Percentiles rank a stretch among this genome's conserved stretches.
phyloP scores from a whole-genome alignment of 805 yeast genomes.

The Cyberlindnera japonica region DNA sequence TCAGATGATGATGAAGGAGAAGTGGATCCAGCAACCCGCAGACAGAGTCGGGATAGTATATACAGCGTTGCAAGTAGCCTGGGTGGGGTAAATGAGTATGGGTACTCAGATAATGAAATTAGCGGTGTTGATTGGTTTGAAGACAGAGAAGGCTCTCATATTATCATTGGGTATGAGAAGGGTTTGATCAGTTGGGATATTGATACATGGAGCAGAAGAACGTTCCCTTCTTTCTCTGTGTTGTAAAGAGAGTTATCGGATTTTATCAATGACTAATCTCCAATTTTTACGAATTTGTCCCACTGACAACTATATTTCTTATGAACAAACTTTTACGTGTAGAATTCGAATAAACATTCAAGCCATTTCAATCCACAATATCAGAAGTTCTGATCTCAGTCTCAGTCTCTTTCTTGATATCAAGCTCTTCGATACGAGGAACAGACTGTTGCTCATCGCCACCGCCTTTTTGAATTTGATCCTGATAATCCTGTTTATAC shows the following conservation, averaged over 20 bases:
- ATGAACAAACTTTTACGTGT: background rate
- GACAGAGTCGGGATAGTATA: slow-evolving; percentile 12
- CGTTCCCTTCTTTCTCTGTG: slow-evolving; percentile 53
- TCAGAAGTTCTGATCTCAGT: slow-evolving; percentile 31
- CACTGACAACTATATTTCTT: no score
- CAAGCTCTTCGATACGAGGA: slow-evolving; percentile 19
- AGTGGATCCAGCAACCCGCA: slow-evolving; percentile 9
- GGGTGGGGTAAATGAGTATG: slow-evolving; percentile 19
- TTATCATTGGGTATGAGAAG: slow-evolving; percentile 60
- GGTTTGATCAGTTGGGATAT: slow-evolving; percentile 71
- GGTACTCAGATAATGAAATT: slow-evolving; percentile 44
- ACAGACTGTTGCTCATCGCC: slow-evolving; percentile 12
- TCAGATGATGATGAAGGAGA: slow-evolving; percentile 25
- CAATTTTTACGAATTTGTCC: no score
- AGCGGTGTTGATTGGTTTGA: slow-evolving; percentile 60
- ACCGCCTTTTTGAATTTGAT: background rate
- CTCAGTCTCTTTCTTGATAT: slow-evolving; percentile 13
- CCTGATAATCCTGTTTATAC: slow-evolving; percentile 41
- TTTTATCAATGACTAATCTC: no score
- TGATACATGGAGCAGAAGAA: slow-evolving; percentile 57
- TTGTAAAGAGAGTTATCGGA: no score
- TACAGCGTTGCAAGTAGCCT: slow-evolving; percentile 5
- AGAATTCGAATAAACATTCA: background rate
- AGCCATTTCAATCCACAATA: slow-evolving; percentile 34
- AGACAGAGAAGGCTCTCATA: slow-evolving; percentile 45